Base-by-base conservation (phyloP, 495 filamentous ascomycete genomes). In the Saxophila tyrrhenica region DNA sequence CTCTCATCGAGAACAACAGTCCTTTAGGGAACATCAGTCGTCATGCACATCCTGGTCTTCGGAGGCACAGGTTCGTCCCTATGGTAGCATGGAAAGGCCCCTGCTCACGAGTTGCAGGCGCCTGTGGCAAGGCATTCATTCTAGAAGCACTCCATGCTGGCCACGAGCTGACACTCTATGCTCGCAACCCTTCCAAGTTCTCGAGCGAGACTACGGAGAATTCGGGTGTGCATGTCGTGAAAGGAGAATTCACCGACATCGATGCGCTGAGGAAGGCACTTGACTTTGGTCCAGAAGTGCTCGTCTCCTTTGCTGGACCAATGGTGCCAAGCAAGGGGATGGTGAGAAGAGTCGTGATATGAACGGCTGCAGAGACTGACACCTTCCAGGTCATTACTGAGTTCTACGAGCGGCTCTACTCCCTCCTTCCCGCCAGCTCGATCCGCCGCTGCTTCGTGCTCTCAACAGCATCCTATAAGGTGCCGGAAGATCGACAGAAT, bases 301-400 rank as follows among this genome's bases (percentile, higher is more conserved):
- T 55, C n/a, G 29, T 55, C 17, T 55, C 52, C 8, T 55, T 55
- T 21, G 52, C 45, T 1, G 52, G 52, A 3, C 52, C 52, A n/a
- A 29, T 10, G 9, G 3, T 39, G 7, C 25, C 41, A 7, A 32
- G 24, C 20, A 39, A 48, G 23, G 52, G 52, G 32, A 52, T 39
- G 29, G 50, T 52, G 38, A 21, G 50, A 23, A 35, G 29, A 35
- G 13, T 5, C 29, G 5, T 5, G 29, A 5, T 5, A 7, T 35
- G 29, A 35, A 35, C 7, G 29, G 7, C 13, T 35, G 29, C 5
- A 35, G 29, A 13, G 13, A 19, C 51, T 50, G 51, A 54, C 3
- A 20, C n/a, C 22, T 29, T 10, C 5, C 22, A 54, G 52, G 11
- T 16, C 19, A 23, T 55, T 9, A 38, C 43, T 1, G 32, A 49